Base-by-base conservation (phyloP, 805 yeast species). In the Schwanniomyces sp. region DNA sequence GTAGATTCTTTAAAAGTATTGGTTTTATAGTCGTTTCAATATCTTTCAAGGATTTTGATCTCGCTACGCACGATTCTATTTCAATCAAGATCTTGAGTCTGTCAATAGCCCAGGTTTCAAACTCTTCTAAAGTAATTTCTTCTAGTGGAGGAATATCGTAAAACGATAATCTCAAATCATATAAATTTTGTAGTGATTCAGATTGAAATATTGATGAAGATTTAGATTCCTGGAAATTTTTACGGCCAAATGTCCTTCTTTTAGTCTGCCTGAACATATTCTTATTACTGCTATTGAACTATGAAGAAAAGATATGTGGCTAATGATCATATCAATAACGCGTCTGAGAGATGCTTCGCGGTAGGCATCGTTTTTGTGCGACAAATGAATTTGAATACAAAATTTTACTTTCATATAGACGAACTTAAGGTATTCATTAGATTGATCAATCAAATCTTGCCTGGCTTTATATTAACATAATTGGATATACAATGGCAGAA, bases 31-130 rank as follows among this genome's bases (percentile, higher is more conserved):
- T 70, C 8, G 70, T 60, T 55, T 86, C 92, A 30, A 82, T 80
- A 48, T 91, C 97, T 53, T 79, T 80, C 41, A 79, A 61, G 1
- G 78, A 64, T 57, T 83, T 82, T 50, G 84, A 83, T 55, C 95
- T 76, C 21, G 85, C 81, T 38, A 78, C 59, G 52, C 87, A 81
- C 1, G 89, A 79, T 59, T 92, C 97, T 43, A 94, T 85, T 61
- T 90, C 96, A 46, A 91, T 79, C 49, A 94, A 74, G 7, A 94
- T 81, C 60, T 86, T 84, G 52, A 92, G 74, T 50, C 99, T 72
- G 60, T 92, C 98, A 46, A 94, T 85, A 4, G 98, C 98, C 97
- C 97, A 94, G 4, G 78, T 76, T 68, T 94, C 99, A 66, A 94
- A 94, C 58, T 94, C 88, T 53, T 91, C 97, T 14, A 94, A 67